A percentile compares a stretch with the other conserved stretches of the same genome.
These are phyloP conservation scores for Boletus vermiculosoides DNA, from an alignment of 768 basidiomycete genomes.

Conservation along the genomic window DNA sequence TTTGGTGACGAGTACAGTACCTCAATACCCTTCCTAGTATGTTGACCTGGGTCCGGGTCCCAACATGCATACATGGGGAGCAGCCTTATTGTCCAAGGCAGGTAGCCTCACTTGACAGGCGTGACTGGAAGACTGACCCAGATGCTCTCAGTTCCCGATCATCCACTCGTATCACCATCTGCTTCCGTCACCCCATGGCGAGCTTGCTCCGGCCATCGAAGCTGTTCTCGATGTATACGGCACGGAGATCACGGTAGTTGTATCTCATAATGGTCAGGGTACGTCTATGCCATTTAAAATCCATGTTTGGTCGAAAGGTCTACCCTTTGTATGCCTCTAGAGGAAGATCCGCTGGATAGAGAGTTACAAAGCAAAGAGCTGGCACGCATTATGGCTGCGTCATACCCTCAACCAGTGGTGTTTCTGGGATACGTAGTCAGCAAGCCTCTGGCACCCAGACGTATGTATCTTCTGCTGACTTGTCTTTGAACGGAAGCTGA, in stretches of 20 bases:
- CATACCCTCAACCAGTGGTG: constrained; percentile 70
- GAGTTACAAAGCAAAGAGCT: constrained; percentile 81
- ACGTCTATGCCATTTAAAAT: constrained; percentile 4
- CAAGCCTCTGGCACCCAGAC: constrained; percentile 58
- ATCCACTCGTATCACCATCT: constrained; percentile 83
- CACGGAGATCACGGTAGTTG: constrained; percentile 75
- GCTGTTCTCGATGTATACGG: constrained; percentile 80
- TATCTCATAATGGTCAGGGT: constrained; percentile 93
- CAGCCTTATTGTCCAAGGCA: constrained; percentile 76
- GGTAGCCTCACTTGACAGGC: neutral
- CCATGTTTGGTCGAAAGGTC: neutral
- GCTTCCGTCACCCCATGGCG: constrained; percentile 81
- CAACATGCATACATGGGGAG: constrained; percentile 89
- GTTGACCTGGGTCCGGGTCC: constrained; percentile 89
- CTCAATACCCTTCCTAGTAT: constrained; percentile 46
- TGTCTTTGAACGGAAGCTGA: constrained; percentile 9
- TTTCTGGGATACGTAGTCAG: constrained; percentile 84
- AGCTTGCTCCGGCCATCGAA: constrained; percentile 88
- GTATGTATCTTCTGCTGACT: constrained; percentile 40
- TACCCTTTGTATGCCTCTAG: constrained; percentile 36
- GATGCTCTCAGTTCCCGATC: constrained; percentile 69
- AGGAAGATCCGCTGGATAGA: constrained; percentile 87
- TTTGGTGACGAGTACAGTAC: constrained; percentile 1
- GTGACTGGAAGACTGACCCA: neutral
- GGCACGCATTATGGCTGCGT: constrained; percentile 71